Evolutionary conservation across 2,329 filamentous ascomycete genomes (phyloP).

Genomic region (Xylaria sp.): DNA sequence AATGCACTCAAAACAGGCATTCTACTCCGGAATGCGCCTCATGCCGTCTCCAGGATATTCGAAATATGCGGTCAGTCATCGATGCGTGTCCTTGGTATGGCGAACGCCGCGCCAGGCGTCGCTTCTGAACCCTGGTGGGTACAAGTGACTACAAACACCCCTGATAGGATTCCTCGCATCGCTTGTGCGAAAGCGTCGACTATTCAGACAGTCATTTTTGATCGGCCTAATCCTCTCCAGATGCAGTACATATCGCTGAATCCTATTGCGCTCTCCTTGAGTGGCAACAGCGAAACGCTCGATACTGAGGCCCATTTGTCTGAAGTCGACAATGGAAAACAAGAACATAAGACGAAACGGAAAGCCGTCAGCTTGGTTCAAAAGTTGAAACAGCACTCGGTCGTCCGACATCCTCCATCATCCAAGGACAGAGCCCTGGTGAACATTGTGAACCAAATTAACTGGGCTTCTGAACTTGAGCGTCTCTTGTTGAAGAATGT

Average conservation of each 20-base stretch:
- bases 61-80: slow-evolving; percentile 76
- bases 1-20: slow-evolving; percentile 79
- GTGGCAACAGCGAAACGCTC: slow-evolving; percentile 55
- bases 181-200: slow-evolving; percentile 66
- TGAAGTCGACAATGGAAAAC: slow-evolving; percentile 67
- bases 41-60: slow-evolving; percentile 75
- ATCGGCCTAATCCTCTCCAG: slow-evolving; percentile 72
- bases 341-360: slow-evolving; percentile 53
- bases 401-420: slow-evolving; percentile 69
- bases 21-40: slow-evolving; percentile 74
- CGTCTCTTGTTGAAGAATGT: slow-evolving; percentile 84
- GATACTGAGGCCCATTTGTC: slow-evolving; percentile 42
- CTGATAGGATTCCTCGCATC: slow-evolving; percentile 60
- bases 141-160: slow-evolving; percentile 51
- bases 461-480: slow-evolving; percentile 89
- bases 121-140: slow-evolving; percentile 66
- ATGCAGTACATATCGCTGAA: slow-evolving; percentile 97
- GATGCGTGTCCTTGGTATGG: slow-evolving; percentile 79
- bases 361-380: slow-evolving; percentile 66
- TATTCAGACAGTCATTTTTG: slow-evolving; percentile 84
- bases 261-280: slow-evolving; percentile 82
- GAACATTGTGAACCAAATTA: slow-evolving; percentile 85
- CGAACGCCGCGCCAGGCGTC: slow-evolving; percentile 56
- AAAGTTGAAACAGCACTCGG: slow-evolving; percentile 83
- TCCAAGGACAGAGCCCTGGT: slow-evolving; percentile 76